A percentile compares a stretch with the other conserved stretches of the same genome.
These are phyloP conservation scores for Xylariaceae sp. DNA, from an alignment of 2,329 filamentous ascomycete species.

Conservation along the genomic window DNA sequence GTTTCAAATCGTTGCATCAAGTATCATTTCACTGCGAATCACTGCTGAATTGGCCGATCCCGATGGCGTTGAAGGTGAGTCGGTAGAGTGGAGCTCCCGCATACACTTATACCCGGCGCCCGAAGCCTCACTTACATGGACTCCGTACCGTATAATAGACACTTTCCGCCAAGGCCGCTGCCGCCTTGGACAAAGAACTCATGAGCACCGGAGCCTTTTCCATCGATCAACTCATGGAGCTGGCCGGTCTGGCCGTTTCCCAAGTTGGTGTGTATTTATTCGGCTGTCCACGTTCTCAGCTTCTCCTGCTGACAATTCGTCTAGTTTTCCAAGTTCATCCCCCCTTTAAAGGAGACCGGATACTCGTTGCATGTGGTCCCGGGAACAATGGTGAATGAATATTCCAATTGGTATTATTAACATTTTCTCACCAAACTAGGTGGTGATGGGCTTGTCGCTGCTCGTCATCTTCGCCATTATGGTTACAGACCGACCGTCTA, in stretches of 20 bases:
- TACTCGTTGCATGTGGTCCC: conserved; percentile 90
- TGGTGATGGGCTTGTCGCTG: conserved; percentile 91
- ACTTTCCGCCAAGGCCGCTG: conserved; percentile 81
- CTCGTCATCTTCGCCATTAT: conserved; percentile 86
- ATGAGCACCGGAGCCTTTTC: conserved; percentile 89
- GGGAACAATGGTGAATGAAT: conserved; percentile 60
- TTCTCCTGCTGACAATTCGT: background rate
- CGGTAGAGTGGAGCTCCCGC: background rate
- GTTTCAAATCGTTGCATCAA: background rate
- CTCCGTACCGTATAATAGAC: conserved; percentile 60
- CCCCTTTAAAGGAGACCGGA: conserved; percentile 62
- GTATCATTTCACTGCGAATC: conserved; percentile 7
- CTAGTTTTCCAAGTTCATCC: conserved; percentile 84
- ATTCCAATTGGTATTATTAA: background rate
- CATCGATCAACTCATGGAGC: conserved; percentile 94
- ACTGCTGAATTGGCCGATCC: background rate
- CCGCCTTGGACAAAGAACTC: conserved; percentile 86
- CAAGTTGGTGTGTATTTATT: conserved; percentile 65
- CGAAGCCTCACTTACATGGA: conserved; percentile 20
- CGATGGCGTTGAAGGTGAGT: conserved; percentile 29
- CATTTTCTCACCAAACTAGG: conserved; percentile 46
- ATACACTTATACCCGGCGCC: background rate
- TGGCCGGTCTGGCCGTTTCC: conserved; percentile 88
- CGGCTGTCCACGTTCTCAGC: background rate
- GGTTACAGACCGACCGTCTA: conserved; percentile 87